A percentile compares a stretch with the other conserved stretches of the same genome.
These are phyloP conservation scores for Macadamia tetraphylla DNA, from an alignment of 164 flowering plant species.

Conservation along the genomic window DNA sequence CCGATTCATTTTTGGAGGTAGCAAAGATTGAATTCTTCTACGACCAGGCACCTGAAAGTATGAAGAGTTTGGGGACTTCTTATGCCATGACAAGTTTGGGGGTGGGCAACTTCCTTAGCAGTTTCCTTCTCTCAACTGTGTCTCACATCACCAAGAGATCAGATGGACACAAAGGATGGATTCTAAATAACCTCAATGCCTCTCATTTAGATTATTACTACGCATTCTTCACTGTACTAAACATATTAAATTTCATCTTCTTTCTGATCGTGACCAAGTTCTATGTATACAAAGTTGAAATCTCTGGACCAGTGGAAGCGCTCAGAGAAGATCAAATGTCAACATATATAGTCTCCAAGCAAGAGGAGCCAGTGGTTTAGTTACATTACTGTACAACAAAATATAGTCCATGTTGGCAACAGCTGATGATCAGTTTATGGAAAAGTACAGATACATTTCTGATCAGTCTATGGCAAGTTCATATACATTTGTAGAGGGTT, in stretches of 20 bases:
- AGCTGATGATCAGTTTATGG: too few relatives aligned
- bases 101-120: slow-evolving; percentile 56
- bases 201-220: slow-evolving; percentile 64
- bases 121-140: slow-evolving; percentile 55
- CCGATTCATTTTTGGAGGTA: slow-evolving; percentile 62
- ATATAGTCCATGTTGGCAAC: background rate
- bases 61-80: slow-evolving; percentile 75
- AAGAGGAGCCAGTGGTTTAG: background rate
- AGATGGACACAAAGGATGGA: slow-evolving; percentile 54
- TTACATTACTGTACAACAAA: too few relatives aligned
- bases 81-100: slow-evolving; percentile 49
- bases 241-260: slow-evolving; percentile 41
- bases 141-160: slow-evolving; percentile 30
- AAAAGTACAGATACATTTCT: too few relatives aligned
- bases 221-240: slow-evolving; percentile 45
- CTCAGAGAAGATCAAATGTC: slow-evolving; percentile 27
- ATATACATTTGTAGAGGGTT: too few relatives aligned
- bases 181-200: slow-evolving; percentile 56
- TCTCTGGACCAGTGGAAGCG: slow-evolving; percentile 47
- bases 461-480: too few relatives aligned
- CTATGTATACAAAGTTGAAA: slow-evolving; percentile 61
- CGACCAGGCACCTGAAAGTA: slow-evolving; percentile 67
- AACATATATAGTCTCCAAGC: background rate
- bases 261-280: slow-evolving; percentile 37
- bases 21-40: slow-evolving; percentile 77